These are phyloP conservation scores for Arctostaphylos glauca DNA, from an alignment of 148 eudicot species.

Conservation along the genomic window DNA sequence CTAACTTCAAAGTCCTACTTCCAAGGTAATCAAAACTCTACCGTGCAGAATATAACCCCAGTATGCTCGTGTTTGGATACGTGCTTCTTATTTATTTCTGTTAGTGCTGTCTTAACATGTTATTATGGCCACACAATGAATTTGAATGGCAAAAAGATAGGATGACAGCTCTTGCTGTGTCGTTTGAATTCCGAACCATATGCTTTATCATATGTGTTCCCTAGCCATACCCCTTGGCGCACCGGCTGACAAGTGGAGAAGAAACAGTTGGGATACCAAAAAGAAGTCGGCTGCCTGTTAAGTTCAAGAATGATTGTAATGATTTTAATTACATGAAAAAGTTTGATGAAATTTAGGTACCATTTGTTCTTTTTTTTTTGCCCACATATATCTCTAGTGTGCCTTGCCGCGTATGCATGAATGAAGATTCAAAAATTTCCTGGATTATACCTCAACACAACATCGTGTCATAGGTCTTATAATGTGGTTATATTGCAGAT, in stretches of 20 bases:
- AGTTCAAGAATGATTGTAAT: background rate
- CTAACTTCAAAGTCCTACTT: background rate
- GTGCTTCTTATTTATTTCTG: background rate
- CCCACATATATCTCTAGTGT: background rate
- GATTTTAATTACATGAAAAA: background rate
- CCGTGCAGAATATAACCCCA: background rate
- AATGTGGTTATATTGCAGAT: constrained; percentile 31
- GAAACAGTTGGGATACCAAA: background rate
- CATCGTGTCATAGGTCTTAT: background rate
- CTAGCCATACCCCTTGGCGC: background rate
- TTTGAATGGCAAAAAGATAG: background rate
- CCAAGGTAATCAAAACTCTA: no score
- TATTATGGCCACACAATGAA: background rate
- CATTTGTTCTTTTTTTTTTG: background rate
- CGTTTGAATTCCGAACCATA: background rate
- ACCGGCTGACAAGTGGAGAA: background rate
- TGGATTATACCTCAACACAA: background rate
- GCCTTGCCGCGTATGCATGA: background rate
- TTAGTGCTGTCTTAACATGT: background rate
- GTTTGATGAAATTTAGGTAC: background rate
- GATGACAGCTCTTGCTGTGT: background rate
- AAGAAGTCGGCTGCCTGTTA: background rate
- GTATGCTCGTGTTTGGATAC: background rate
- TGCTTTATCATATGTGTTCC: no score
- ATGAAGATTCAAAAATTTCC: background rate